Conservation (phyloP, 2,329 filamentous ascomycete genomes). For the Claviceps spartinae region DNA sequence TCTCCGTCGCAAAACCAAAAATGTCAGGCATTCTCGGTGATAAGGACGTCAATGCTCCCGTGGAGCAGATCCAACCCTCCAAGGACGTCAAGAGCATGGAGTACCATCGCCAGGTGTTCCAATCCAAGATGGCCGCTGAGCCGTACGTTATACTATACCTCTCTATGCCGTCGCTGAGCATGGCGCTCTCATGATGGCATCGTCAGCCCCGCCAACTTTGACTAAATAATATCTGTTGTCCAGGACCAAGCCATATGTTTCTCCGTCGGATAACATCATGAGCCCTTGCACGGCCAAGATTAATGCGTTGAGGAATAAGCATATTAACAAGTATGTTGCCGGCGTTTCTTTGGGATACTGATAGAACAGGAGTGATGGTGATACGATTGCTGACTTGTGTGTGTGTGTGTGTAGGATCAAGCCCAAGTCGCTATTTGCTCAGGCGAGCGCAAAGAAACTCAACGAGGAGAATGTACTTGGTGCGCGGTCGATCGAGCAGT, state of each 20-base stretch:
- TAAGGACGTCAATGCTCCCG: constrained; percentile 50
- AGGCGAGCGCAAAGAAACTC: constrained; percentile 50
- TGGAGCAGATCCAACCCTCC: constrained; percentile 19
- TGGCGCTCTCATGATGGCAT: neutral
- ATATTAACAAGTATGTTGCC: constrained; percentile 56
- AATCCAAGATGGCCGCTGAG: constrained; percentile 55
- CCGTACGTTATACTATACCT: constrained; percentile 36
- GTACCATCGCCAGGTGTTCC: constrained; percentile 62
- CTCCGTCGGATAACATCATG: constrained; percentile 80
- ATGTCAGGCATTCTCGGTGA: constrained; percentile 51
- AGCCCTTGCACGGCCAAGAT: constrained; percentile 77
- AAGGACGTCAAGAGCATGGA: constrained; percentile 55
- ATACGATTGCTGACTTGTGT: neutral
- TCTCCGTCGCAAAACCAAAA: constrained; percentile 5
- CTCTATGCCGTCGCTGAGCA: too few species aligned
- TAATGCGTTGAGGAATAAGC: constrained; percentile 66
- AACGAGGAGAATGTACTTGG: constrained; percentile 30
- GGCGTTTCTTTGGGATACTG: neutral
- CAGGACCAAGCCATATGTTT: constrained; percentile 42
- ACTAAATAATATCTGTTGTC: neutral
- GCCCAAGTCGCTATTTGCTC: constrained; percentile 55
- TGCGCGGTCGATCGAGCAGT: constrained; percentile 21
- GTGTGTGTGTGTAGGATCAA: constrained; percentile 34
- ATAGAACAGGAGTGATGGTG: too few species aligned
- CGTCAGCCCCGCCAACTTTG: neutral